Base-by-base conservation (phyloP, 352 stramenopile species). In the Thalassiosira sp. region DNA sequence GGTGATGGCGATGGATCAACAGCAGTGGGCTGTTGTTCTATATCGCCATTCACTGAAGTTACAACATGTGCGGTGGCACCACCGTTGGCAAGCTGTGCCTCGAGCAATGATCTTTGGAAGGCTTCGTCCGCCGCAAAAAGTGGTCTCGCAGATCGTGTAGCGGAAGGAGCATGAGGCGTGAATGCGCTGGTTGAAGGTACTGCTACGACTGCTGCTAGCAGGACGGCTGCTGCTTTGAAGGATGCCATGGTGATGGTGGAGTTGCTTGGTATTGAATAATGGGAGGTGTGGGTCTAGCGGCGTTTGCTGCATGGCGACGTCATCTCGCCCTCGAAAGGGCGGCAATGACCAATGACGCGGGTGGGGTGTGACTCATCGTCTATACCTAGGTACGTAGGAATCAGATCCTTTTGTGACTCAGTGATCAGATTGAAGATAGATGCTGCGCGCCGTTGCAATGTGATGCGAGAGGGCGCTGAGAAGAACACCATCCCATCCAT, bases 71-170 rank as follows among this genome's bases (percentile, higher is more conserved):
- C 10, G 18, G 43, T 16, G 8, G 60, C 13, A 25, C 45, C 40
- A 22, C n/a, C 62, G 28, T 66, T 54, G 3, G 54, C 56, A n/a
- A 68, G 40, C 48, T 58, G 65, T 0, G 53, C 42, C 22, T 75
- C 66, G n/a, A 75, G 66, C 27, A 75, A 46, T 7, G 46, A 48
- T 43, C 66, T n/a, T 16, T 75, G 66, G 33, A 75, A 75, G 1
- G 20, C 40, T 49, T 61, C n/a, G n/a, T n/a, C 46, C 0, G 66
- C 61, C 13, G 56, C 52, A 28, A 22, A n/a, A 5, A 75, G 54
- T n/a, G 43, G 46, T 10, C 25, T 60, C n/a, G 18, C 42, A 7
- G 46, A 31, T 54, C 7, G 13, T 35, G 46, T 18, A 7, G 27
- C 20, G 3, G 20, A 25, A 25, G 59, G n/a, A 16, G 20, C 24